Conservation (phyloP, 2,329 filamentous ascomycete species). For the Elsinoe australis region DNA sequence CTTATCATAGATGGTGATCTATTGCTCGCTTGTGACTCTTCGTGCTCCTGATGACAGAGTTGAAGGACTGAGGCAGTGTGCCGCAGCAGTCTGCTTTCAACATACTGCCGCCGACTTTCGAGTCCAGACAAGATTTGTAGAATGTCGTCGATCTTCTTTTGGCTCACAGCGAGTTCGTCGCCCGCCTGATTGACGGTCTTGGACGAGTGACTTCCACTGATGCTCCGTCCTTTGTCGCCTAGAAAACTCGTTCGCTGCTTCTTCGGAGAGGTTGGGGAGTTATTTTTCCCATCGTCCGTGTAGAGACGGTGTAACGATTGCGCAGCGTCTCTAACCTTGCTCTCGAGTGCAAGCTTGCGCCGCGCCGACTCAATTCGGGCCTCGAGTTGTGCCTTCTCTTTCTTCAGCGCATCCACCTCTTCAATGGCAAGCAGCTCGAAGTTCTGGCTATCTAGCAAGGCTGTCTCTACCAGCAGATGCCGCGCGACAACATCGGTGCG, state of each 20-base stretch:
- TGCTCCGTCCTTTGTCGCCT: constrained; percentile 26
- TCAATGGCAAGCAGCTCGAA: constrained; percentile 84
- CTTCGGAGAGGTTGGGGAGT: constrained; percentile 42
- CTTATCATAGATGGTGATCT: not conserved
- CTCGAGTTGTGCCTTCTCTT: constrained; percentile 64
- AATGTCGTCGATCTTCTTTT: constrained; percentile 77
- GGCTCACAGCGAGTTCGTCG: constrained; percentile 64
- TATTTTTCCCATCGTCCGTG: constrained; percentile 46
- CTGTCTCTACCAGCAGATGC: constrained; percentile 88
- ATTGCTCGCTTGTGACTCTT: constrained; percentile 6
- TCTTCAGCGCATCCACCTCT: constrained; percentile 86
- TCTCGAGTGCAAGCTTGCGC: constrained; percentile 78
- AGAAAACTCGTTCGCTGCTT: constrained; percentile 45
- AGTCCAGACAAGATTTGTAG: constrained; percentile 71
- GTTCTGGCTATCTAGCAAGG: constrained; percentile 75
- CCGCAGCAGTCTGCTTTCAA: constrained; percentile 69
- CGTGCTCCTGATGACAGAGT: constrained; percentile 72
- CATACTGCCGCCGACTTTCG: constrained; percentile 66
- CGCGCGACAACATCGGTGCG: constrained; percentile 59
- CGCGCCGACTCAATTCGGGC: constrained; percentile 74
- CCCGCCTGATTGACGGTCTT: constrained; percentile 50
- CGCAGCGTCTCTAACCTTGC: constrained; percentile 89
- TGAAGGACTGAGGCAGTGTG: constrained; percentile 91
- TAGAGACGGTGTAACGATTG: constrained; percentile 78
- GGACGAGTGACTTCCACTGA: constrained; percentile 31